A percentile compares a stretch with the other conserved stretches of the same genome.
Evolutionary conservation across 208 protist genomes (phyloP).

Genomic region (Leishmania major): DNA sequence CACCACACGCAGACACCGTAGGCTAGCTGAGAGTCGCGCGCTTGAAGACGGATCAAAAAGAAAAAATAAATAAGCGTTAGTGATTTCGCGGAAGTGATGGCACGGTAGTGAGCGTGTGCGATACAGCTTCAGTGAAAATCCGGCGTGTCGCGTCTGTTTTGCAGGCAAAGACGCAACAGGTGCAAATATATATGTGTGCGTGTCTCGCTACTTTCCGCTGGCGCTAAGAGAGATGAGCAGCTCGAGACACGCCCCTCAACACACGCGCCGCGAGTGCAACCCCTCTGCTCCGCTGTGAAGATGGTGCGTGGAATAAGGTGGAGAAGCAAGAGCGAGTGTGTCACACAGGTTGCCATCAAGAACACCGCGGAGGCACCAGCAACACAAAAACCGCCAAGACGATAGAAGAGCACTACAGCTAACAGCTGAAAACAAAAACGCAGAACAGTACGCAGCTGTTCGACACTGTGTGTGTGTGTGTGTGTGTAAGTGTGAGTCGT

Average conservation of each 20-base stretch:
- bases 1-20: neutral
- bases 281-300: neutral
- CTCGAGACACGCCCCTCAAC: neutral
- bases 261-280: neutral
- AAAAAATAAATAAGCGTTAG: neutral
- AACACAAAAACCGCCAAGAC: neutral
- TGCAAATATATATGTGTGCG: neutral
- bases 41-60: neutral
- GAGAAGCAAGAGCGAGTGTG: neutral
- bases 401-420: neutral
- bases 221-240: neutral
- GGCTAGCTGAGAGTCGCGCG: neutral
- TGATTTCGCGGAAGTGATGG: neutral
- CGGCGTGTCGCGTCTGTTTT: neutral
- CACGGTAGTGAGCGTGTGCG: neutral
- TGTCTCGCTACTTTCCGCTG: neutral
- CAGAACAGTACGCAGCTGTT: constrained; percentile 8
- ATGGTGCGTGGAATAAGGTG: neutral
- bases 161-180: neutral
- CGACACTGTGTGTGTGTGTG: neutral
- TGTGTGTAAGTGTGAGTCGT: neutral
- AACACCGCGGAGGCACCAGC: neutral
- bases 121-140: neutral
- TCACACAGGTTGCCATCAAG: neutral
- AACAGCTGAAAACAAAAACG: constrained; percentile 16